phyloP scores from a whole-genome alignment of 805 yeast genomes.

The Sugiyamaella chiloensis region DNA sequence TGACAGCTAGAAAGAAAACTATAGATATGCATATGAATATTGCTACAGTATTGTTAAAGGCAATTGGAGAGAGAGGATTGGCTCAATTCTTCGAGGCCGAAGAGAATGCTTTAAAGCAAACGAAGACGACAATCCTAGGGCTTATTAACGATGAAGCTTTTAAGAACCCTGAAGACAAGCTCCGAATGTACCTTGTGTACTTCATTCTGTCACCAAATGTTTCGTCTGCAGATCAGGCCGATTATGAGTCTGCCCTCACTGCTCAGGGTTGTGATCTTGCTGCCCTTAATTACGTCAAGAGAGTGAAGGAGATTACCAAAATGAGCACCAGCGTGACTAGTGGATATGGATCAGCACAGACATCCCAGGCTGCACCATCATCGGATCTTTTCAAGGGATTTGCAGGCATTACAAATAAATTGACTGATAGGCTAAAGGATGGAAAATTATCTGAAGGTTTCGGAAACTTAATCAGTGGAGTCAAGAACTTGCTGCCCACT shows the following conservation, averaged over 20 bases:
- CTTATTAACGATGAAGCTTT: conserved; percentile 53
- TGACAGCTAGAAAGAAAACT: conserved; percentile 80
- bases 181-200: conserved; percentile 83
- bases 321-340: conserved; percentile 29
- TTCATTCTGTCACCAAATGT: conserved; percentile 44
- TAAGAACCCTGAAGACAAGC: conserved; percentile 62
- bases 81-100: conserved; percentile 94
- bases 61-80: conserved; percentile 78
- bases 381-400: conserved; percentile 47
- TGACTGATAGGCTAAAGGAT: conserved; percentile 71
- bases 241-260: conserved; percentile 61
- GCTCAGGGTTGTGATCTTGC: conserved; percentile 58
- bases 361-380: conserved; percentile 25
- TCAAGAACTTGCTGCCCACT: conserved; percentile 82
- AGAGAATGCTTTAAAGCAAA: conserved; percentile 56
- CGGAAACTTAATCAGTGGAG: conserved; percentile 82
- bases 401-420: conserved; percentile 67
- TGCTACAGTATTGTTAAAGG: conserved; percentile 75
- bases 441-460: conserved; percentile 84
- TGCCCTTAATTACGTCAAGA: conserved; percentile 70
- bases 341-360: conserved; percentile 22
- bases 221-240: conserved; percentile 49
- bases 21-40: conserved; percentile 98
- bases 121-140: conserved; percentile 55
- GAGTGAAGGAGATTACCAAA: conserved; percentile 73